phyloP scores from a whole-genome alignment of 2,329 filamentous ascomycete species.

The Helotiales sp. region DNA sequence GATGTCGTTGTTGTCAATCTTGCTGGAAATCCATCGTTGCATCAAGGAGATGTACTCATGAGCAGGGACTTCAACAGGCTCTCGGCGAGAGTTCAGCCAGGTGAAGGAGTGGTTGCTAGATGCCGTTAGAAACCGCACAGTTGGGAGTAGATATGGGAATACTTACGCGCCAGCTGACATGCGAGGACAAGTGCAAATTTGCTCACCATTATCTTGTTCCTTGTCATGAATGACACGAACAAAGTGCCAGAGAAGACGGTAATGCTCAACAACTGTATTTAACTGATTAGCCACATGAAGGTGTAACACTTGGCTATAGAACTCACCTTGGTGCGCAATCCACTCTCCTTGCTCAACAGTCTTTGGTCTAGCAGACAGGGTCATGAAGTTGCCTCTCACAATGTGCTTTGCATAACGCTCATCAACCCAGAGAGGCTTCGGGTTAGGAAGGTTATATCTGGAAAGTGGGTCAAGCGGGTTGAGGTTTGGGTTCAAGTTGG shows the following conservation, averaged over 20 bases:
- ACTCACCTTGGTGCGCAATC: conserved; percentile 88
- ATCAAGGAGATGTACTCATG: conserved; percentile 94
- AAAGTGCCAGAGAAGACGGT: conserved; percentile 85
- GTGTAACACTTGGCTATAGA: conserved; percentile 22
- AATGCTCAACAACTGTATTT: conserved; percentile 81
- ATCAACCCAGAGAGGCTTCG: conserved; percentile 73
- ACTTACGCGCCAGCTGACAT: conserved; percentile 94
- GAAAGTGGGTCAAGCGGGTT: conserved; percentile 52
- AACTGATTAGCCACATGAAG: conserved; percentile 4
- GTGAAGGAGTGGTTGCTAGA: conserved; percentile 87
- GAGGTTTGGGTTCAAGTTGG: no score
- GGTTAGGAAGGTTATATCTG: conserved; percentile 64
- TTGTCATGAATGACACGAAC: conserved; percentile 85
- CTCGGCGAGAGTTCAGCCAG: conserved; percentile 86
- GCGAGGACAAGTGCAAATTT: conserved; percentile 90
- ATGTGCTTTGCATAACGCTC: conserved; percentile 78
- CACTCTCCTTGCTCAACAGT: conserved; percentile 94
- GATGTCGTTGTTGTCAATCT: conserved; percentile 85
- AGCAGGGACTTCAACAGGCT: conserved; percentile 89
- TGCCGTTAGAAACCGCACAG: conserved; percentile 5
- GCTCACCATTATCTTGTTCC: conserved; percentile 71
- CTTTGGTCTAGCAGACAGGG: conserved; percentile 86
- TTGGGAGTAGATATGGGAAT: background rate
- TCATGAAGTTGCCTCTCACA: conserved; percentile 97
- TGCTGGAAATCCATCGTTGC: conserved; percentile 95